Percentiles rank a stretch among this genome's conserved stretches.
phyloP scores from a whole-genome alignment of 306 rosid genomes.

The Trifolium dubium region DNA sequence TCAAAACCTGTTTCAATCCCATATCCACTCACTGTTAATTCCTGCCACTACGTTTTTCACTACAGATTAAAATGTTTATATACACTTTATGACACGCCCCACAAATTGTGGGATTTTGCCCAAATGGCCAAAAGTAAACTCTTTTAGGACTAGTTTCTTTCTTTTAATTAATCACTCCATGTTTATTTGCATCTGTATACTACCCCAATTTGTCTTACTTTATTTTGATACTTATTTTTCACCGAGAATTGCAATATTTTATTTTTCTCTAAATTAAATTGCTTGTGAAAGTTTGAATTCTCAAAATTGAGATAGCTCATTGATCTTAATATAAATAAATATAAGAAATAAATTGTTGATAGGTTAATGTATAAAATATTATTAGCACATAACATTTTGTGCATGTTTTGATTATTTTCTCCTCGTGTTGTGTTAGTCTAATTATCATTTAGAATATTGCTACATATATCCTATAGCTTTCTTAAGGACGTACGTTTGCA shows the following conservation, averaged over 20 bases:
- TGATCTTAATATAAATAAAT: neutral
- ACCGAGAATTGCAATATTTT: neutral
- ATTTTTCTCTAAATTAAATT: neutral
- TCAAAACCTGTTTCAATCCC: conserved; percentile 70
- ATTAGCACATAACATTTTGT: neutral
- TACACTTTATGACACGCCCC: conserved; percentile 36
- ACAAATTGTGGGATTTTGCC: conserved; percentile 26
- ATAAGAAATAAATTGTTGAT: neutral
- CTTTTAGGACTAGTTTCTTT: neutral
- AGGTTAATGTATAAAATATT: neutral
- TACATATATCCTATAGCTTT: neutral
- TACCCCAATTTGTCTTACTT: neutral
- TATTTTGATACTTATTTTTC: neutral
- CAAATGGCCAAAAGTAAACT: neutral
- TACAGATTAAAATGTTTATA: conserved; percentile 5
- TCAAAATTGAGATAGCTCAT: neutral
- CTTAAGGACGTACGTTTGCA: neutral
- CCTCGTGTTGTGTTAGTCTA: neutral
- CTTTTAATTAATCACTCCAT: neutral
- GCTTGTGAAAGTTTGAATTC: neutral
- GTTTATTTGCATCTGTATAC: neutral
- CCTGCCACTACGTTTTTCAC: conserved; percentile 33
- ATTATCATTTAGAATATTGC: neutral
- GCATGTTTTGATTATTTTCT: neutral
- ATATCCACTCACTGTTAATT: conserved; percentile 42